Conservation (phyloP, 2,329 filamentous ascomycete species). For the Thermochaetoides dissita region DNA sequence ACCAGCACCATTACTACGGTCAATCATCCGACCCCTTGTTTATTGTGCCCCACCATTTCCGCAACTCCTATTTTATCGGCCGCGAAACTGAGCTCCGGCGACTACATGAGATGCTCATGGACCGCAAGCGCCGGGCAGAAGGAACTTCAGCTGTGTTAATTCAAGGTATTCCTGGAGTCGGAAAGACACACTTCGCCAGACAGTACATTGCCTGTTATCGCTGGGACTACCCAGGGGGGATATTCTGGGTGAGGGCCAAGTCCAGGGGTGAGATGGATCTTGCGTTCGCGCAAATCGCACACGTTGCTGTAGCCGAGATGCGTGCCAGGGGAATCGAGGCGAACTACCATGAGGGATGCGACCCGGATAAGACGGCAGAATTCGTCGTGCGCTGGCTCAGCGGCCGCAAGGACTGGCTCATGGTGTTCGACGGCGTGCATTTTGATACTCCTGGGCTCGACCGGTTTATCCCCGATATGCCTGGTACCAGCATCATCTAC, state of each 20-base stretch:
- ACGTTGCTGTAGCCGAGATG: constrained; percentile 30
- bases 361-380: constrained; percentile 36
- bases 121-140: constrained; percentile 37
- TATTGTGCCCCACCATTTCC: constrained; percentile 41
- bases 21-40: constrained; percentile 18
- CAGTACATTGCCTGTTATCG: constrained; percentile 51
- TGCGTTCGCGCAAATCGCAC: constrained; percentile 53
- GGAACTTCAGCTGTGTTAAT: constrained; percentile 52
- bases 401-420: constrained; percentile 46
- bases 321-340: constrained; percentile 1
- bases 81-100: constrained; percentile 42
- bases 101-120: constrained; percentile 45
- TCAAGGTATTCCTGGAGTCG: constrained; percentile 49
- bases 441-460: constrained; percentile 44
- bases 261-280: constrained; percentile 43
- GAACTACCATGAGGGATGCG: constrained; percentile 2
- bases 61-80: constrained; percentile 50
- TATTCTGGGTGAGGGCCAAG: constrained; percentile 57
- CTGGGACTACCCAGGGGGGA: constrained; percentile 46
- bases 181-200: constrained; percentile 55
- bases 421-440: constrained; percentile 53
- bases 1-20: background rate
- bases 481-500: constrained; percentile 51
- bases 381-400: constrained; percentile 50
- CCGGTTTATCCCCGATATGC: constrained; percentile 50